Evolutionary conservation across 352 stramenopile species (phyloP), one percentile per base, ranked within the genome.

Genomic region (Peronospora destructor): DNA sequence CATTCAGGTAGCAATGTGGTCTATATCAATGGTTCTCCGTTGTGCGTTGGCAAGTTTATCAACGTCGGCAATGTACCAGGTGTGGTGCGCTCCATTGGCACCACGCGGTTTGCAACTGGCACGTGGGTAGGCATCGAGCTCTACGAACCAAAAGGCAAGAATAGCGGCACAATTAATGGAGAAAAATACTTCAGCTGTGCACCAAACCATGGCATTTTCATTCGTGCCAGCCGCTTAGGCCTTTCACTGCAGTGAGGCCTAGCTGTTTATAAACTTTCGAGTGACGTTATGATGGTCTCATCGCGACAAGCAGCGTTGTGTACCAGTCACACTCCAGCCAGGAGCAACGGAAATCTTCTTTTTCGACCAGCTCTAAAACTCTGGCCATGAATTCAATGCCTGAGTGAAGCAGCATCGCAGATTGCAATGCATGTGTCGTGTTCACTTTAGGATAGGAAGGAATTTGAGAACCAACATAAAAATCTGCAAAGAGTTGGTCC

Each of bases 91-190:
- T 87, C 78, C 50, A 77, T 91, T 38, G 79, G 79, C 0, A 69
- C 73, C 0, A 84, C 73, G 11, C 59, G 67, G 9, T 88, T 91
- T 17, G 77, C 74, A 4, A 57, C 61, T 0, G 79, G 73, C 13
- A 71, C 60, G n/a, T 91, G 79, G 79, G 67, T 87, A 36, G 79
- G 79, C 14, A 75, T 91, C n/a, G 76, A 87, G 47, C 62, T 88
- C 4, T 66, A 56, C 17, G 61, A 84, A 38, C 51, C 65, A 46
- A 75, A 80, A 30, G 79, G 79, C 43, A 84, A 86, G 40, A 70
- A 87, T 61, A 73, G 75, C 44, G 79, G 79, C 16, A 74, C 57
- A 0, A 72, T 91, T 9, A 57, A 78, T 35, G 73, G 73, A 25
- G 38, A 72, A 21, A 61, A 71, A 34, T 91, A 91, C 48, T 91